Conservation (phyloP, 2,329 filamentous ascomycete genomes). For the Leptographium lundbergii region DNA sequence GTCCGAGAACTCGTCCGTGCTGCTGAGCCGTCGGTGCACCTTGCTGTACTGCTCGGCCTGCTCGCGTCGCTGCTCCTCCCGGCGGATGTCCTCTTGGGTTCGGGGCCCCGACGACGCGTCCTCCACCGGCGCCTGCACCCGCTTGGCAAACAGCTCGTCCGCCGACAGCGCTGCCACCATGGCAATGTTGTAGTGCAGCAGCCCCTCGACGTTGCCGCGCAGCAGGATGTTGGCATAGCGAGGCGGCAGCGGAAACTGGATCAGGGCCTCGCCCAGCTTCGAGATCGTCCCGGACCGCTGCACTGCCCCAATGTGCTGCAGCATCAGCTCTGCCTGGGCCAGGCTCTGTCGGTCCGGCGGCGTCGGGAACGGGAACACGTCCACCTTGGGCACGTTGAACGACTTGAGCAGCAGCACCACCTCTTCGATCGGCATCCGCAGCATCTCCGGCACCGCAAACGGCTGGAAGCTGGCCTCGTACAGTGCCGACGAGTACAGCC, state of each 20-base stretch:
- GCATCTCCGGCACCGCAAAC: conserved; percentile 77
- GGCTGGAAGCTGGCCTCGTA: conserved; percentile 81
- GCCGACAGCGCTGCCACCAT: conserved; percentile 82
- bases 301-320: conserved; percentile 76
- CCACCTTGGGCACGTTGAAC: conserved; percentile 81
- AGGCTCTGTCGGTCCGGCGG: conserved; percentile 67
- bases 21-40: conserved; percentile 67
- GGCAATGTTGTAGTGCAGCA: conserved; percentile 78
- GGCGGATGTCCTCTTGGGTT: conserved; percentile 55
- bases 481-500: conserved; percentile 86
- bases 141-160: conserved; percentile 73
- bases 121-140: conserved; percentile 34
- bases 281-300: conserved; percentile 63
- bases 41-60: conserved; percentile 50
- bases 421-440: conserved; percentile 84
- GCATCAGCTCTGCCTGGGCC: conserved; percentile 70
- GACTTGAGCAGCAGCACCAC: conserved; percentile 88
- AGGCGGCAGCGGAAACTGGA: conserved; percentile 79
- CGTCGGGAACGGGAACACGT: conserved; percentile 94
- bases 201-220: conserved; percentile 65
- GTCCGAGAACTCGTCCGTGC: conserved; percentile 71
- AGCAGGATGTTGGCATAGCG: conserved; percentile 87
- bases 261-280: conserved; percentile 65
- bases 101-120: conserved; percentile 27
- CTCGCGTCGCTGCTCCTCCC: conserved; percentile 56